Base-by-base conservation (phyloP, 2,329 filamentous ascomycete species). In the Mycosphaerella arachidis region DNA sequence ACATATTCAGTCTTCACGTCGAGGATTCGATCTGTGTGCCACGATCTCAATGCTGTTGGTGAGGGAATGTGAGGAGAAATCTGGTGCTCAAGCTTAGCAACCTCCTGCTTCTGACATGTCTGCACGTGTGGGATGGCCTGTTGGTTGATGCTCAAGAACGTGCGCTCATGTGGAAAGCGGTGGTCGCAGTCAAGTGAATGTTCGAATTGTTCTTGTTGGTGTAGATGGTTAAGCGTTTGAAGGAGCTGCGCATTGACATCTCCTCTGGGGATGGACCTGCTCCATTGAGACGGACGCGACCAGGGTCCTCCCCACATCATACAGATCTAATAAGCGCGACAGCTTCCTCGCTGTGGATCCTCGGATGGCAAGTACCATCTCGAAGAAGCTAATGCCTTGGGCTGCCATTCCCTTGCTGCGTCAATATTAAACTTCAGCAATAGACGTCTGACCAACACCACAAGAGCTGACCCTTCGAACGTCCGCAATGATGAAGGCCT, bases 401-500 rank as follows among this genome's bases (percentile, higher is more conserved):
- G 4, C 3, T 43, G 13, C 13, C 40, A 43, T 18, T 43, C 40
- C 40, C 4, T 31, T 52, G 48, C 48, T 18, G 24, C 9, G 30
- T 37, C 48, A 13, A 35, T 31, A 37, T 48, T 48, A 48, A 48
- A 40, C 6, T 27, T 24, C 20, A 46, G 6, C 29, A 18, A 55
- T 48, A 30, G 35, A 20, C 35, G 29, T 54, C 48, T 57, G 40
- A 27, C 18, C 46, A 48, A 54, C 31, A 48, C 55, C 35, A 8
- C 6, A 4, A 43, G 13, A 8, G 8, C 40, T 43, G 13, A 1
- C 40, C 16, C 40, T 18, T 18, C 40, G 8, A n/a, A n/a, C 5
- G 13, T 7, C 40, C 16, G 40, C 40, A 43, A 43, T 4, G 13
- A 69, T 67, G 66, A 65, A 68, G 60, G 57, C 65, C 30, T 55